A percentile compares a stretch with the other conserved stretches of the same genome.
Evolutionary conservation across 352 stramenopile species (phyloP).

Genomic region (Blastocystis sp.): DNA sequence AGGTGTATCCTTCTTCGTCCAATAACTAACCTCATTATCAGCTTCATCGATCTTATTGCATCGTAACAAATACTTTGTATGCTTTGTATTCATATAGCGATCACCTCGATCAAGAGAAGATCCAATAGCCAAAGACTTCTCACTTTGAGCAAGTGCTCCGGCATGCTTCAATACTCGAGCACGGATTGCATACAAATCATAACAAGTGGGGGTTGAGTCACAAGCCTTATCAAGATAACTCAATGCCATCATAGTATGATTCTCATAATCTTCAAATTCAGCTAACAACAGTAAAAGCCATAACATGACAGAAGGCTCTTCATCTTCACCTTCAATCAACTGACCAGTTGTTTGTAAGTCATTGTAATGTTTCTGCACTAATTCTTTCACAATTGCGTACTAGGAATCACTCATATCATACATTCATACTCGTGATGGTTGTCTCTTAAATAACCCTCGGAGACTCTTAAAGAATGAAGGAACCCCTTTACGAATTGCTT

Average conservation of each 20-base stretch:
- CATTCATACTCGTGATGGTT: not conserved
- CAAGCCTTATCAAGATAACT: not conserved
- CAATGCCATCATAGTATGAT: not conserved
- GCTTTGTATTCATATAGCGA: not conserved
- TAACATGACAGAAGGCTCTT: not conserved
- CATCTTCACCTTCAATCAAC: not conserved
- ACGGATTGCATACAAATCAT: not conserved
- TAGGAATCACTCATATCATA: too few relatives aligned
- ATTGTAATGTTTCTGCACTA: not conserved
- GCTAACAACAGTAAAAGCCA: not conserved
- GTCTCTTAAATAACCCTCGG: not conserved
- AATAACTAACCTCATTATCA: not conserved
- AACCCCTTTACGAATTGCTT: conserved; percentile 3
- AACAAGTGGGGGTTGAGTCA: not conserved
- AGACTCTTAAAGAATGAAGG: conserved; percentile 41
- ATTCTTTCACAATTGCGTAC: not conserved
- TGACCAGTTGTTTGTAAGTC: not conserved
- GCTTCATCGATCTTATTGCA: not conserved
- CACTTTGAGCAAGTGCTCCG: not conserved
- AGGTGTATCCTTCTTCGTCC: not conserved
- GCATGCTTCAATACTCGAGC: not conserved
- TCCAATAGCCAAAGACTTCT: not conserved
- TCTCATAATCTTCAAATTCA: not conserved
- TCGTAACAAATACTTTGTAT: not conserved
- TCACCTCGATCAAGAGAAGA: not conserved